phyloP scores from a whole-genome alignment of 257 asterid genomes.

The Nicotiana sylvestris region DNA sequence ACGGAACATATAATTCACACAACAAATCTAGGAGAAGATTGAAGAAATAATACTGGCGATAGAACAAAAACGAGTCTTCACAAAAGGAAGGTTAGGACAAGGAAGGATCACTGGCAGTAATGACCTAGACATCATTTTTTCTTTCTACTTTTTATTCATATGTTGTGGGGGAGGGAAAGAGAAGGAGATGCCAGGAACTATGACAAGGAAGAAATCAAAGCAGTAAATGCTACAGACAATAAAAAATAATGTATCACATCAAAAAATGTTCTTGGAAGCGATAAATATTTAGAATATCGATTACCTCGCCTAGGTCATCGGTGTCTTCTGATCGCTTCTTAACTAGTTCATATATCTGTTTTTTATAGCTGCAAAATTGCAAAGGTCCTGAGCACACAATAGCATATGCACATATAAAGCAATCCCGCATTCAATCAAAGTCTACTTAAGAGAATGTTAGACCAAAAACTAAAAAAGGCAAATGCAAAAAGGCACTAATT shows the following conservation, averaged over 20 bases:
- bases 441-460: neutral
- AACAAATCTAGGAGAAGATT: neutral
- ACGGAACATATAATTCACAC: neutral
- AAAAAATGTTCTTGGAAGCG: neutral
- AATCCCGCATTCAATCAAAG: neutral
- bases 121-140: neutral
- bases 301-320: slow-evolving; percentile 62
- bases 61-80: neutral
- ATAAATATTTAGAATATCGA: slow-evolving; percentile 8
- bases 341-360: slow-evolving; percentile 70
- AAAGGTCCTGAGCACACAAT: neutral
- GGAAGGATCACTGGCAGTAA: neutral
- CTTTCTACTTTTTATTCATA: neutral
- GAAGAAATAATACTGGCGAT: neutral
- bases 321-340: slow-evolving; percentile 70
- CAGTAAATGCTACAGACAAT: neutral
- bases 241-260: neutral
- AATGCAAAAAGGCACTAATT: neutral
- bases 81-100: neutral
- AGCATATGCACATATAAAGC: neutral
- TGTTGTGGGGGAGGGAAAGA: neutral
- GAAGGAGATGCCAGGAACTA: neutral
- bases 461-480: neutral
- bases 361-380: slow-evolving; percentile 63
- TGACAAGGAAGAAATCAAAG: neutral